A percentile compares a stretch with the other conserved stretches of the same genome.
phyloP scores from a whole-genome alignment of 108 stramenopile species.

The Discostella pseudostelligera region DNA sequence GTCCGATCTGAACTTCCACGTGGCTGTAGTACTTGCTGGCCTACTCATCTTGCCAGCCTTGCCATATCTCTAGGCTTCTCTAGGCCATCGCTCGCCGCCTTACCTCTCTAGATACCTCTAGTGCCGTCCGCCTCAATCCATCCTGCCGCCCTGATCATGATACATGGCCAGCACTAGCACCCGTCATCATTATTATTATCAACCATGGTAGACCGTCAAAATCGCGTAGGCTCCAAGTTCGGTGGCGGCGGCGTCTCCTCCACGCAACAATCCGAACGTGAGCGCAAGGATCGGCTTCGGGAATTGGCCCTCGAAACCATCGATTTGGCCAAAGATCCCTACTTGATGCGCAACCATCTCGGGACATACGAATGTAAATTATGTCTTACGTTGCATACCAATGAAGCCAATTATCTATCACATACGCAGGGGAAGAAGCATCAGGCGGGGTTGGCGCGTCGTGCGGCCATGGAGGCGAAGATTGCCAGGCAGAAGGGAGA shows the following conservation, averaged over 20 bases:
- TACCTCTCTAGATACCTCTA: no score
- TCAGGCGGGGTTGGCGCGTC: conserved; percentile 90
- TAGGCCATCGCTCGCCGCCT: no score
- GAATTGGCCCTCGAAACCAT: conserved; percentile 97
- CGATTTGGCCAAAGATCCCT: conserved; percentile 99
- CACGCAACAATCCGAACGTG: conserved; percentile 87
- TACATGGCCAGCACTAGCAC: no score
- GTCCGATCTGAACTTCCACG: no score
- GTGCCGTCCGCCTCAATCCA: no score
- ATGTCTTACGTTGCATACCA: conserved; percentile 97
- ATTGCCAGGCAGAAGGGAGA: conserved; percentile 57
- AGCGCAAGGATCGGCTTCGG: conserved; percentile 94
- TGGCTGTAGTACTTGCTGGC: no score
- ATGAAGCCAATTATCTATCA: conserved; percentile 98
- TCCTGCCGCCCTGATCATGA: no score
- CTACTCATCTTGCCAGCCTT: no score
- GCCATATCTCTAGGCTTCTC: no score
- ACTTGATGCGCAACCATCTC: conserved; percentile 97
- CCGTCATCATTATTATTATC: background rate
- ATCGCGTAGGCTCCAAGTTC: conserved; percentile 96
- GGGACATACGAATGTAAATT: conserved; percentile 99
- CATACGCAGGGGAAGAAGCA: conserved; percentile 99
- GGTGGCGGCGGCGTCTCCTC: conserved; percentile 96
- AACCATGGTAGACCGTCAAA: conserved; percentile 83
- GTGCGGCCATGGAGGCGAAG: conserved; percentile 86